phyloP scores from a whole-genome alignment of 805 yeast genomes.

The Kluyveromyces siamensis region DNA sequence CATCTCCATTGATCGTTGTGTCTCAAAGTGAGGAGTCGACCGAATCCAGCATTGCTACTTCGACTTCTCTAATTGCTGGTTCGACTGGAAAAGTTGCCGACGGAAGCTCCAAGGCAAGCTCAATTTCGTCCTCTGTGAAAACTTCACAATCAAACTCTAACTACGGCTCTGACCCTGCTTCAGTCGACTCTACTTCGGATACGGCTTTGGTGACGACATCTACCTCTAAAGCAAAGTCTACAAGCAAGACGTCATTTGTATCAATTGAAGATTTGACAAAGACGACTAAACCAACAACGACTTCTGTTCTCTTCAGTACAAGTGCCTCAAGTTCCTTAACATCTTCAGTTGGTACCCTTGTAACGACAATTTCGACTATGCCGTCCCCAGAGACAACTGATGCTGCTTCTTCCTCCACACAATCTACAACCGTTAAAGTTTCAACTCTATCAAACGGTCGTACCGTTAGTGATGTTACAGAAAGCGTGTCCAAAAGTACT shows the following conservation, averaged over 20 bases:
- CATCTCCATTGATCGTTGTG: background rate
- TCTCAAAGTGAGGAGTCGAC: background rate
- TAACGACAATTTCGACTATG: conserved; percentile 24
- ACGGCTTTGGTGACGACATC: background rate
- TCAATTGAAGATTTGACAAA: background rate
- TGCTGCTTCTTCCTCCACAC: conserved; percentile 21
- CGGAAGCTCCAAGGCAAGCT: background rate
- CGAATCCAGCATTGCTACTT: background rate
- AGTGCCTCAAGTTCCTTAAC: conserved; percentile 8
- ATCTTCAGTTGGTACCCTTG: conserved; percentile 21
- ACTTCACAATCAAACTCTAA: background rate
- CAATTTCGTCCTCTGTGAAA: background rate
- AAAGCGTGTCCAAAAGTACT: background rate
- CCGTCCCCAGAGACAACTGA: conserved; percentile 28
- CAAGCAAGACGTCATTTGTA: background rate
- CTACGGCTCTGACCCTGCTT: background rate
- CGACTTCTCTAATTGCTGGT: background rate
- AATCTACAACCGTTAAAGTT: conserved; percentile 24
- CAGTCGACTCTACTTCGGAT: background rate
- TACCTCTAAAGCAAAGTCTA: background rate
- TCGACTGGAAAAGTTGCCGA: background rate
- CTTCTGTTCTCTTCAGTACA: background rate
- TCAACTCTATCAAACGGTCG: conserved; percentile 20
- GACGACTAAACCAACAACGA: background rate
- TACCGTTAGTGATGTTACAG: conserved; percentile 3